phyloP scores from a whole-genome alignment of 2,329 filamentous ascomycete genomes.

The Botrytis sinoallii region DNA sequence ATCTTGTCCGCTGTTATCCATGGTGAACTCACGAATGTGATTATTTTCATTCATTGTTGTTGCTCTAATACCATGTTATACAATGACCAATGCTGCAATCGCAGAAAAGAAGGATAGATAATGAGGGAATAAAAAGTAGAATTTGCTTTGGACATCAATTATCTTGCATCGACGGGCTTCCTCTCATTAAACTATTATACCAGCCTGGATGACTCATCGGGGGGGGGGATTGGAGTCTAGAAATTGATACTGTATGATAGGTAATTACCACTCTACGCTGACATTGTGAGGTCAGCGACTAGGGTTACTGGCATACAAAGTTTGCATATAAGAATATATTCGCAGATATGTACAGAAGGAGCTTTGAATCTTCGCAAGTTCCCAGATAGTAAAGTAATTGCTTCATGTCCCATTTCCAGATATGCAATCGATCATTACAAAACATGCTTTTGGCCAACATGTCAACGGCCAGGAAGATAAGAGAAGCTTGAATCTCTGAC shows the following conservation, averaged over 20 bases:
- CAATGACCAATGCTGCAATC: not conserved
- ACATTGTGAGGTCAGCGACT: not conserved
- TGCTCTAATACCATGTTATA: not conserved
- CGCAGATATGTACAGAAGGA: not conserved
- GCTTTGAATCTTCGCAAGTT: not conserved
- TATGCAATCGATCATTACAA: not conserved
- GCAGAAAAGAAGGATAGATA: not conserved
- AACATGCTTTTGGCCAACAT: not conserved
- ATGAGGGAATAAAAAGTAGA: not conserved
- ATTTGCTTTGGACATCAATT: not conserved
- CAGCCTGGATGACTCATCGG: not conserved
- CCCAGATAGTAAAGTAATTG: not conserved
- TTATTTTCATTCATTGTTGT: not conserved
- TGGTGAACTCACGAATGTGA: not conserved
- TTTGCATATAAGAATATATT: not conserved
- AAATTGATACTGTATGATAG: not conserved
- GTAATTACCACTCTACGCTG: not conserved
- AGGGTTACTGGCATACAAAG: not conserved
- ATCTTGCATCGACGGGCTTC: not conserved
- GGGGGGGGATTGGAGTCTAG: not conserved
- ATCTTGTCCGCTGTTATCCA: not conserved
- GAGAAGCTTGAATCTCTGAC: not conserved
- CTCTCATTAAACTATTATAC: not conserved
- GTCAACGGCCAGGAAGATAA: not conserved
- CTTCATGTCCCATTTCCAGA: not conserved